Base-by-base conservation (phyloP, 2,329 filamentous ascomycete genomes). In the Fusarium veterinarium region DNA sequence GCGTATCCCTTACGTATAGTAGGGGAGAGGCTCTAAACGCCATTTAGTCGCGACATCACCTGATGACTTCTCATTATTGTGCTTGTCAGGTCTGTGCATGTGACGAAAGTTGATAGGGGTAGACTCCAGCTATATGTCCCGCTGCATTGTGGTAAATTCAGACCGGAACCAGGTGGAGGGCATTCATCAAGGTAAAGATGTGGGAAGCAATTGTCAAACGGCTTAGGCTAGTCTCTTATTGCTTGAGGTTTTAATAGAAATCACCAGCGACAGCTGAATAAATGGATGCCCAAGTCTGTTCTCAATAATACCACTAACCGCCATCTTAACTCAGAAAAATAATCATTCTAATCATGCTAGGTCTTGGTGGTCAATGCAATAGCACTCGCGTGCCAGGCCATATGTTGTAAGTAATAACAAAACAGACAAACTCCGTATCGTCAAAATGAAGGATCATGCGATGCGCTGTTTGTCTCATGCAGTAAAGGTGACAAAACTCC, bases 1-100 rank as follows among this genome's bases (percentile, higher is more conserved):
- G 38, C 42, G 40, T 57, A 58, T 57, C 64, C 51, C 45, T 23
- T 46, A 56, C 64, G 28, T 42, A 60, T 46, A n/a, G 42, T 11
- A 46, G 42, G 25, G 8, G n/a, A 23, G 20, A 40, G 38, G 20
- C 17, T 53, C 41, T 13, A 38, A 58, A 62, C 46, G 53, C 52
- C 57, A 70, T 44, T 45, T 5, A 20, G 40, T 71, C 57, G 31
- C 37, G 30, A 60, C 38, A 33, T 67, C 48, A 62, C 60, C 40
- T 57, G 57, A 51, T 35, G 41, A 23, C 10, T 20, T 25, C 25
- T 44, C n/a, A 23, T 13, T 23, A 30, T 17, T 41, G 23, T 14
- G 25, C 28, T 25, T 55, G 25, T 20, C 44, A 28, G 40, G 13
- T n/a, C 14, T 62, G 9, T 14, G 35, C 33, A 13, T 42, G 16